A percentile compares a stretch with the other conserved stretches of the same genome.
Conservation (phyloP, 306 rosid genomes). For the Quercus ilex region DNA sequence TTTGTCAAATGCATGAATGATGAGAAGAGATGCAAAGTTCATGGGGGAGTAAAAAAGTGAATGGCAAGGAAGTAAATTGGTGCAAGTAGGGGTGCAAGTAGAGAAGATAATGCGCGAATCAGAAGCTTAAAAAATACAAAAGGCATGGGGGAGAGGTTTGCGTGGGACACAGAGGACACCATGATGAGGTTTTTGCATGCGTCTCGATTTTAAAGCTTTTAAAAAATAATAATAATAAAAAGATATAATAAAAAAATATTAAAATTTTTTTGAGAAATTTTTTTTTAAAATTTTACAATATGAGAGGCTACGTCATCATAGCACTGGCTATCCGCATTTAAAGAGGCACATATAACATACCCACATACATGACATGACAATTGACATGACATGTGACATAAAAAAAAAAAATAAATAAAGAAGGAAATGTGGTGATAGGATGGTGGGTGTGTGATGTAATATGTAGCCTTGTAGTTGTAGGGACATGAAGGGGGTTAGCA, state of each 20-base stretch:
- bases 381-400: conserved; percentile 50
- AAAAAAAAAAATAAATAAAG: neutral
- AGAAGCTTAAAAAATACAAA: conserved; percentile 64
- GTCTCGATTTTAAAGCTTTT: conserved; percentile 43
- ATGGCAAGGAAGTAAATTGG: conserved; percentile 23
- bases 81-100: conserved; percentile 16
- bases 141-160: conserved; percentile 42
- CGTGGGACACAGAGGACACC: conserved; percentile 65
- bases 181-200: conserved; percentile 92
- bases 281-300: neutral
- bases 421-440: conserved; percentile 8
- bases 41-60: neutral
- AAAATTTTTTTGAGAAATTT: neutral
- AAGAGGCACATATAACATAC: conserved; percentile 5
- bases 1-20: neutral
- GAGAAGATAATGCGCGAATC: conserved; percentile 34
- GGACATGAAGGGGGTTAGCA: conserved; percentile 27
- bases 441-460: conserved; percentile 42
- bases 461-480: neutral
- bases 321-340: conserved; percentile 6
- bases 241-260: neutral
- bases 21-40: neutral
- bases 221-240: too few relatives aligned
- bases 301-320: conserved; percentile 26
- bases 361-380: conserved; percentile 36